Conservation (phyloP, 139 green algal species). For the Spirogloea muscicola region DNA sequence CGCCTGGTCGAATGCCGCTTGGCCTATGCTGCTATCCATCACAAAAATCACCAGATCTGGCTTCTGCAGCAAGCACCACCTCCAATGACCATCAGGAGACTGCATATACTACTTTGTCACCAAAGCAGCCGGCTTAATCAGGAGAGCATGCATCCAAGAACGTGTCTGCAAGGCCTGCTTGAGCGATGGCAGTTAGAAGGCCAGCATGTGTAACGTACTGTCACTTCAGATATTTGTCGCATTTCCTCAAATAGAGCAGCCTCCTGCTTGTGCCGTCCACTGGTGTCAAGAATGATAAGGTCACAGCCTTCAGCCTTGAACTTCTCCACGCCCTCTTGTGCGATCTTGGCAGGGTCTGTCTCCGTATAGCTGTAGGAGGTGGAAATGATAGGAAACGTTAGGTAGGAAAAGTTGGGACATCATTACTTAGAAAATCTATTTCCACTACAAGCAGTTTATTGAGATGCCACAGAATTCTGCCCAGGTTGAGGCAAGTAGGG, state of each 20-base stretch:
- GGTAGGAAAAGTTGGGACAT: too few relatives aligned
- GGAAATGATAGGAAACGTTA: not conserved
- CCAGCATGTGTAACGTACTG: too few relatives aligned
- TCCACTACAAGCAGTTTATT: too few relatives aligned
- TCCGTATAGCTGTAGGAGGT: slow-evolving; percentile 81
- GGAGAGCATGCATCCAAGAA: too few relatives aligned
- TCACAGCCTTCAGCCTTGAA: slow-evolving; percentile 81
- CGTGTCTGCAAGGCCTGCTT: too few relatives aligned
- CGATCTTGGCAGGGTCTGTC: slow-evolving; percentile 92
- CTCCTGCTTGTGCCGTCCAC: slow-evolving; percentile 93
- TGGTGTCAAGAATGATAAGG: slow-evolving; percentile 98
- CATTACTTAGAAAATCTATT: too few relatives aligned
- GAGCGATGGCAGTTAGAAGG: too few relatives aligned
- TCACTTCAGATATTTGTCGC: slow-evolving; percentile 50
- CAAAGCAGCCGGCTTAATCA: too few relatives aligned
- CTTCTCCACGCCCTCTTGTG: slow-evolving; percentile 78
- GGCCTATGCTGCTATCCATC: slow-evolving; percentile 96
- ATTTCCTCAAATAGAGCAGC: slow-evolving; percentile 99
- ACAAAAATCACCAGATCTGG: slow-evolving; percentile 94
- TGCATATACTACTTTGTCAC: too few relatives aligned
- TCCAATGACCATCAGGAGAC: slow-evolving; percentile 3
- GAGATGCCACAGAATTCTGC: too few relatives aligned
- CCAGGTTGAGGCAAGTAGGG: too few relatives aligned
- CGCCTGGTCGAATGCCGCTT: slow-evolving; percentile 94
- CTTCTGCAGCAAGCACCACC: slow-evolving; percentile 21